These are phyloP conservation scores for Lachnellula willkommii DNA, from an alignment of 2,329 filamentous ascomycete species.

Conservation along the genomic window DNA sequence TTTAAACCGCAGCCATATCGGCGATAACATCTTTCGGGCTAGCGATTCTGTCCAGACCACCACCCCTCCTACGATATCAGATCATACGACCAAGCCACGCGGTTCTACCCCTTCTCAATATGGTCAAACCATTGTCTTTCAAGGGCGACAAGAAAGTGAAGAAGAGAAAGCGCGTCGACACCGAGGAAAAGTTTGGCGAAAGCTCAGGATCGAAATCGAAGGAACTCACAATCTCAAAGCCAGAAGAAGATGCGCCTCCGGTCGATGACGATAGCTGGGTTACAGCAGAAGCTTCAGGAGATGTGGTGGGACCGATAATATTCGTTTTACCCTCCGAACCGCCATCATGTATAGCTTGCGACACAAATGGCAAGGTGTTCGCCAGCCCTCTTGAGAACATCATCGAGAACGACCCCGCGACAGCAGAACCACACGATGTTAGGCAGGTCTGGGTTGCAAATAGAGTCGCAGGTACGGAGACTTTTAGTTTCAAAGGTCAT, in stretches of 20 bases:
- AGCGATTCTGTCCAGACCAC: neutral
- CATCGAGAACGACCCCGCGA: conserved; percentile 73
- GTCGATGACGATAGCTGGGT: conserved; percentile 83
- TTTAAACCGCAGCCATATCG: neutral
- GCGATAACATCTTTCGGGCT: neutral
- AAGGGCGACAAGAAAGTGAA: conserved; percentile 96
- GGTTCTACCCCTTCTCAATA: conserved; percentile 34
- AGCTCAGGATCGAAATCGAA: conserved; percentile 19
- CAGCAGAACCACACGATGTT: conserved; percentile 91
- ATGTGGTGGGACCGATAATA: conserved; percentile 77
- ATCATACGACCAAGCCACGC: neutral
- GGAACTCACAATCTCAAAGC: conserved; percentile 17
- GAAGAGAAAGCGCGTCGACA: conserved; percentile 73
- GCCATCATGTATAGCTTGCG: conserved; percentile 73
- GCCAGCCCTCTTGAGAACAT: conserved; percentile 79
- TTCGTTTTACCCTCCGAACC: conserved; percentile 73
- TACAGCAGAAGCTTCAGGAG: conserved; percentile 66
- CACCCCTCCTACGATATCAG: neutral
- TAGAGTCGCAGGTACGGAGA: conserved; percentile 73
- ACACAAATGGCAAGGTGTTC: conserved; percentile 83
- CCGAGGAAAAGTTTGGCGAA: conserved; percentile 36
- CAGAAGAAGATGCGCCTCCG: conserved; percentile 16
- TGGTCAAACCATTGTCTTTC: conserved; percentile 89
- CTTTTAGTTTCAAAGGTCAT: conserved; percentile 81
- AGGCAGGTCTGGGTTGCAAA: conserved; percentile 93